Evolutionary conservation across 768 basidiomycete genomes (phyloP), one percentile per base, ranked within the genome.

Genomic region (Psilocybe azurescens): DNA sequence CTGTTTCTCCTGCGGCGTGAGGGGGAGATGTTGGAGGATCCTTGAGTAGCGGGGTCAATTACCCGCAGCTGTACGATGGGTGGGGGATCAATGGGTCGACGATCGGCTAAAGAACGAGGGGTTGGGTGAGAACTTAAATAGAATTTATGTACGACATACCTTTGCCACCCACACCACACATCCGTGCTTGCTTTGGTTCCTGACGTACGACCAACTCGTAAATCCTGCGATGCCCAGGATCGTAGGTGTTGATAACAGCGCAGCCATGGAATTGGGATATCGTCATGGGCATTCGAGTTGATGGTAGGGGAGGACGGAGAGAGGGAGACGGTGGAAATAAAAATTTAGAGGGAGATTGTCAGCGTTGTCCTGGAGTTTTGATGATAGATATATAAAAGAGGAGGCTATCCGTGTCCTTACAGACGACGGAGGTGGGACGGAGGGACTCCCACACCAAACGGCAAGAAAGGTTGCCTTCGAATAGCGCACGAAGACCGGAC

Each of bases 21-120:
- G 36, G 60, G 36, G 36, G 44, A 53, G 11, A 60, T 51, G 38
- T 54, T 59, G 11, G 60, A 60, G 14, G 61, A 53, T 18, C 52
- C 56, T 10, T 66, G 67, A 32, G 66, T 50, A 28, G 70, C 56
- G n/a, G 86, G 88, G 77, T 95, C 91, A 67, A 93, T 81, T 58
- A 97, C 93, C 58, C 91, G 88, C 7, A 98, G 87, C 74, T 97
- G 94, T n/a, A 98, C 89, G 77, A 98, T 95, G 16, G 96, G 95
- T 1, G 95, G 95, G 0, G 96, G 96, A 80, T 98, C 95, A 72
- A 98, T 95, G 2, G 96, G 95, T 39, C 95, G 84, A n/a, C 95
- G 86, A 83, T 97, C 96, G 58, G 94, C 95, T 91, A 77, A 55
- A 60, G 58, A 36, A 50, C 16, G 60, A 49, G 14, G 29, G 52